Base-by-base conservation (phyloP, 768 basidiomycete species). In the Gloeophyllum trabeum region DNA sequence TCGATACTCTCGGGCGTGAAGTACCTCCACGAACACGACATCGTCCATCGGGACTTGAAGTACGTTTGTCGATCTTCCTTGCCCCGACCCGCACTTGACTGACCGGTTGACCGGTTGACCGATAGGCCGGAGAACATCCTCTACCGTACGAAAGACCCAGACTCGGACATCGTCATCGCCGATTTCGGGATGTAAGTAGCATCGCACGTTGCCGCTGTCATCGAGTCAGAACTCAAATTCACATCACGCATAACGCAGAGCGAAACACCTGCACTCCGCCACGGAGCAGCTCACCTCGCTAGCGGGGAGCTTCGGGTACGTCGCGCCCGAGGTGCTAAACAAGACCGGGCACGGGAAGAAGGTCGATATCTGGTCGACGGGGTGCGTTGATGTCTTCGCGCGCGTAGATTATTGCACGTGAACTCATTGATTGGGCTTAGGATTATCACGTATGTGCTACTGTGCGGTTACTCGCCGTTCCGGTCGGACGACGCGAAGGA, bases 41-140 rank as follows among this genome's bases (percentile, higher is more conserved):
- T 99, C 48, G 96, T 98, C 14, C 96, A 99, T 55, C 78, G 96
- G 3, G 94, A 99, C 56, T 74, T 99, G 47, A 98, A 97, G 85
- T 88, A 43, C 20, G 69, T 59, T 3, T 35, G 5, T 23, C 19
- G 7, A 43, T 5, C 35, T 32, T 10, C 13, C 2, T 30, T 39
- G 25, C 4, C 3, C 20, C 24, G n/a, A 28, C 32, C 20, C 35
- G 14, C 30, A 6, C 16, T 25, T 23, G 26, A 41, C 6, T 42
- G 42, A 4, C 6, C 23, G 19, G 22, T 32, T 36, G 20, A 40
- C n/a, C 4, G 20, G 3, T 13, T 16, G n/a, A 24, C 37, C 18
- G 14, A 4, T 47, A 90, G 85, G 58, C 96, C 96, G 0, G 96
- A 99, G 61, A 98, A 98, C 56, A 93, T 99, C 45, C 69, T 99